Conservation (phyloP, 345 rosid species). For the Eucalyptus regnans region DNA sequence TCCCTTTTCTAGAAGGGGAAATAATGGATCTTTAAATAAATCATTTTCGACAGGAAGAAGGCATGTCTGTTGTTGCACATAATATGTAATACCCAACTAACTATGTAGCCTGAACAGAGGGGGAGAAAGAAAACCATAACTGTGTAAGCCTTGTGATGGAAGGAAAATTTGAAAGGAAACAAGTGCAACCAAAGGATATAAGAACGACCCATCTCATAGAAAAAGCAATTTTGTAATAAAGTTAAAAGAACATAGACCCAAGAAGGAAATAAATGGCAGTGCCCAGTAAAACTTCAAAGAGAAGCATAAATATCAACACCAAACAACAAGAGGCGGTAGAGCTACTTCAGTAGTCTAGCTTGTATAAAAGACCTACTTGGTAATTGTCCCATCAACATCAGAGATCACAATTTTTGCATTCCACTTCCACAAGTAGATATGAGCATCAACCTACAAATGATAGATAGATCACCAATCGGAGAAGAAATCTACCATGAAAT, state of each 20-base stretch:
- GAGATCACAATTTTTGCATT: conserved; percentile 83
- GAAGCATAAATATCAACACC: not conserved
- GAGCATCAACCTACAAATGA: conserved; percentile 66
- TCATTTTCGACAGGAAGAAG: not conserved
- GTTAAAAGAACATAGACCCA: not conserved
- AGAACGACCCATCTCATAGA: not conserved
- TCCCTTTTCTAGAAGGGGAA: not conserved
- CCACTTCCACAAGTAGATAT: conserved; percentile 95
- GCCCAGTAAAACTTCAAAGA: not conserved
- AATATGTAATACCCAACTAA: not conserved
- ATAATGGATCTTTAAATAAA: not conserved
- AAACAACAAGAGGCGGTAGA: not conserved
- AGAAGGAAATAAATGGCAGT: not conserved
- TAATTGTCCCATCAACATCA: conserved; percentile 96
- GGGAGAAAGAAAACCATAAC: not conserved
- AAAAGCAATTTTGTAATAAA: not conserved
- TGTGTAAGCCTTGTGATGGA: not conserved
- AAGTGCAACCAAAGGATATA: not conserved
- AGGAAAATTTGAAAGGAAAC: not conserved
- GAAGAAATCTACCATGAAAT: not conserved
- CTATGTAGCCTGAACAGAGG: not conserved
- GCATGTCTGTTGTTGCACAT: not conserved
- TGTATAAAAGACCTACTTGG: conserved; percentile 38
- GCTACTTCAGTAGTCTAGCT: not conserved
- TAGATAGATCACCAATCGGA: not conserved